A percentile compares a stretch with the other conserved stretches of the same genome.
phyloP scores from a whole-genome alignment of 768 basidiomycete genomes.

The Kwoniella sp. region DNA sequence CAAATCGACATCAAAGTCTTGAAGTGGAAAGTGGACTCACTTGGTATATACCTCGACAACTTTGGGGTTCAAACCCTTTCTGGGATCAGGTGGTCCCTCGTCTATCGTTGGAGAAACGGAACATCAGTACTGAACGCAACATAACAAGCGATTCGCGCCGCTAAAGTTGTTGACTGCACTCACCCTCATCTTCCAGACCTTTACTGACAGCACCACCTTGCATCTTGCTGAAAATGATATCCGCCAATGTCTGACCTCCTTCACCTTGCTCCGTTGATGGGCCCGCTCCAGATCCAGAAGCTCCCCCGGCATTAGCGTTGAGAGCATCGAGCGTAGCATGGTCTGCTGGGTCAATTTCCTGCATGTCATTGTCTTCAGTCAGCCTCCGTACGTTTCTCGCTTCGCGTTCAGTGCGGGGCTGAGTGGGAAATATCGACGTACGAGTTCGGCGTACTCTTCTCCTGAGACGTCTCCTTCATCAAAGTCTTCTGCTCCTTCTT shows the following conservation, averaged over 20 bases:
- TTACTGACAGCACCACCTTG: conserved; percentile 66
- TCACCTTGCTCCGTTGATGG: conserved; percentile 24
- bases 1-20: too few relatives aligned
- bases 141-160: too few relatives aligned
- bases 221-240: conserved; percentile 94
- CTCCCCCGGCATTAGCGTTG: conserved; percentile 10
- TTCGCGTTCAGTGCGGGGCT: background rate
- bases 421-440: conserved; percentile 33
- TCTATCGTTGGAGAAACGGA: conserved; percentile 30
- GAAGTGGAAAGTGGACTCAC: conserved; percentile 59
- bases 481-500: conserved; percentile 46
- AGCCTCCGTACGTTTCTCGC: too few relatives aligned
- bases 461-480: conserved; percentile 48
- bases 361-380: background rate
- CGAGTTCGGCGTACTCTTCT: conserved; percentile 59
- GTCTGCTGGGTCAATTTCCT: conserved; percentile 86
- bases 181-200: conserved; percentile 49
- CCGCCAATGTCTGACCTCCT: conserved; percentile 70
- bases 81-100: conserved; percentile 67
- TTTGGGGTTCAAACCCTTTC: conserved; percentile 84
- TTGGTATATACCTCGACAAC: conserved; percentile 91
- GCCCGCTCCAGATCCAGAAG: conserved; percentile 14
- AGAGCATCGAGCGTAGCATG: conserved; percentile 73
- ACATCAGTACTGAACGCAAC: conserved; percentile 7
- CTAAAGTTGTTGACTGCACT: too few relatives aligned